Conservation (phyloP, 345 rosid species). For the Eucalyptus lansdowneana region DNA sequence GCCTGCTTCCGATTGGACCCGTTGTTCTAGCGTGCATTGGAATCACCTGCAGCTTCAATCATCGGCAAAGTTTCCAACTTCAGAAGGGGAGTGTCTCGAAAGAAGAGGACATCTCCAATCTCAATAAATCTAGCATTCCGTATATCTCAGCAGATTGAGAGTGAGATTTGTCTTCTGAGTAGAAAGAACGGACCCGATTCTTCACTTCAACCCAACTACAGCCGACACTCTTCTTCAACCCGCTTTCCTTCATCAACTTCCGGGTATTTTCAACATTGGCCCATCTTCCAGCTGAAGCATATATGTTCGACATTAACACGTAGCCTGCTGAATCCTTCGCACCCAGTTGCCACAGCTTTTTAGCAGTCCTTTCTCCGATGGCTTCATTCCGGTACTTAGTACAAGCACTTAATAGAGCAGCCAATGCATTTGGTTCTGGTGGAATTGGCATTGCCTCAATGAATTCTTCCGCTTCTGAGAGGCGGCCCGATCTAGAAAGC, state of each 20-base stretch:
- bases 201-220: constrained; percentile 52
- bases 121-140: constrained; percentile 22
- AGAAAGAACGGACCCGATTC: constrained; percentile 22
- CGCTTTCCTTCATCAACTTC: constrained; percentile 37
- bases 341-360: constrained; percentile 20
- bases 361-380: constrained; percentile 29
- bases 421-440: constrained; percentile 32
- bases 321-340: constrained; percentile 22
- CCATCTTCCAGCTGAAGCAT: constrained; percentile 54
- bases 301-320: constrained; percentile 43
- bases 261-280: constrained; percentile 25
- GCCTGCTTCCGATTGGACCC: background rate
- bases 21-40: background rate
- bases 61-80: background rate
- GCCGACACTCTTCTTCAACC: constrained; percentile 36
- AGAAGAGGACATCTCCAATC: constrained; percentile 16
- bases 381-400: constrained; percentile 26
- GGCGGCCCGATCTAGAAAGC: constrained; percentile 48
- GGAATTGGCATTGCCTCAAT: constrained; percentile 35
- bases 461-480: constrained; percentile 43
- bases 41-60: background rate
- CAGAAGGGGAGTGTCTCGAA: background rate
- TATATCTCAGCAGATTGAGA: constrained; percentile 14
- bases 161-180: constrained; percentile 26
- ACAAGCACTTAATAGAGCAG: constrained; percentile 46